A percentile compares a stretch with the other conserved stretches of the same genome.
phyloP scores from a whole-genome alignment of 2,329 filamentous ascomycete genomes.

The Fusarium metavorans region DNA sequence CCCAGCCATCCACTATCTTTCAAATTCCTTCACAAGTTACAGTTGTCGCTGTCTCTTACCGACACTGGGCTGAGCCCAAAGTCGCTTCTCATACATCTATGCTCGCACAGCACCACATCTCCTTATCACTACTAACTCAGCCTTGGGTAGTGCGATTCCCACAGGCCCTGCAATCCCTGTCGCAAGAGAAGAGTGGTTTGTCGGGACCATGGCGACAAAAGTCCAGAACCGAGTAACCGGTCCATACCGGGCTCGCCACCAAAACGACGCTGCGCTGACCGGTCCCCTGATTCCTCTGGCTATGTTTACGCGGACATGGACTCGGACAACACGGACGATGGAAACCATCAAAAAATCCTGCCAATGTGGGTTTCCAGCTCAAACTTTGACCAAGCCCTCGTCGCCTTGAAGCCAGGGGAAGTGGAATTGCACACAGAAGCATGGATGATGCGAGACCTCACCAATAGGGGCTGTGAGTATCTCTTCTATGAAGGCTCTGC shows the following conservation, averaged over 20 bases:
- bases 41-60: neutral
- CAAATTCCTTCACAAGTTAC: neutral
- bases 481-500: neutral
- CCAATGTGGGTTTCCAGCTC: neutral
- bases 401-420: conserved; percentile 61
- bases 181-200: conserved; percentile 52
- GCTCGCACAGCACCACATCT: neutral
- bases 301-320: neutral
- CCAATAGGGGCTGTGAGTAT: conserved; percentile 66
- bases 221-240: neutral
- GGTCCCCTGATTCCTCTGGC: neutral
- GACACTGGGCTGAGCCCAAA: neutral
- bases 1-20: neutral
- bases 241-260: neutral
- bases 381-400: neutral
- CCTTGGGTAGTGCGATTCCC: conserved; percentile 66
- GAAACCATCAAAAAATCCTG: neutral
- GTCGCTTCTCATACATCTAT: neutral
- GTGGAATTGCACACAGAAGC: conserved; percentile 65
- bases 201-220: conserved; percentile 1
- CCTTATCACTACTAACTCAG: conserved; percentile 5
- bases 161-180: conserved; percentile 69
- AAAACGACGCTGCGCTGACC: neutral
- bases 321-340: neutral
- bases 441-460: conserved; percentile 70